Base-by-base conservation (phyloP, 2,329 filamentous ascomycete species). In the Verticillium tricorpus region DNA sequence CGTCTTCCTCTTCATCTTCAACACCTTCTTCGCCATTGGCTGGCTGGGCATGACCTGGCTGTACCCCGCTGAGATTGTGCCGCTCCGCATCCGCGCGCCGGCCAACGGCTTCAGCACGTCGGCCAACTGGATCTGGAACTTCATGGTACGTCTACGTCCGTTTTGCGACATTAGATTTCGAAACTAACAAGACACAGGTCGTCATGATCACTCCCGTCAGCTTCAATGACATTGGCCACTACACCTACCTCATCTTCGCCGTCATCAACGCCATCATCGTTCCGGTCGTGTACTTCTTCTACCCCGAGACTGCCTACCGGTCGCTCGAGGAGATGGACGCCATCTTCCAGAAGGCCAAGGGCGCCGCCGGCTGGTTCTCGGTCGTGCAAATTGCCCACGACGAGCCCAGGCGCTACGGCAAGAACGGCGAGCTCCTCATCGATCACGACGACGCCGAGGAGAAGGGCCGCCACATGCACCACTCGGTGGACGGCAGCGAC, bases 191-290 rank as follows among this genome's bases (percentile, higher is more conserved):
- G 28, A 28, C 28, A 6, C 28, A 28, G 28, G 28, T 88, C 31
- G 85, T 88, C 60, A 87, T 87, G 81, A 82, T 88, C 64, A 87
- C 85, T 0, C 85, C 85, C 0, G 75, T 86, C 2, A 78, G 83
- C 1, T 85, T 88, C 64, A 74, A 80, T 61, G 83, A 75, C 61
- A 89, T 89, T 64, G 71, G 74, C 17, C 83, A 85, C 74, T 77
- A 85, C 67, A 88, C 86, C 0, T 89, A 89, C 71, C 83, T 85
- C 68, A 84, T 90, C 66, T 90, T 89, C 68, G 86, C 86, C 12
- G 80, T 86, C 56, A 86, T 89, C 74, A 89, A 89, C 70, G 80
- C 82, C 65, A 76, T 82, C 66, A 86, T 87, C 70, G 78, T 86
- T 0, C 84, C 85, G 0, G 76, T 74, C 3, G 77, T 85, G 28